Conservation (phyloP, 1,284 basidiomycete species). For the Pseudozyma tsukubaensis region DNA sequence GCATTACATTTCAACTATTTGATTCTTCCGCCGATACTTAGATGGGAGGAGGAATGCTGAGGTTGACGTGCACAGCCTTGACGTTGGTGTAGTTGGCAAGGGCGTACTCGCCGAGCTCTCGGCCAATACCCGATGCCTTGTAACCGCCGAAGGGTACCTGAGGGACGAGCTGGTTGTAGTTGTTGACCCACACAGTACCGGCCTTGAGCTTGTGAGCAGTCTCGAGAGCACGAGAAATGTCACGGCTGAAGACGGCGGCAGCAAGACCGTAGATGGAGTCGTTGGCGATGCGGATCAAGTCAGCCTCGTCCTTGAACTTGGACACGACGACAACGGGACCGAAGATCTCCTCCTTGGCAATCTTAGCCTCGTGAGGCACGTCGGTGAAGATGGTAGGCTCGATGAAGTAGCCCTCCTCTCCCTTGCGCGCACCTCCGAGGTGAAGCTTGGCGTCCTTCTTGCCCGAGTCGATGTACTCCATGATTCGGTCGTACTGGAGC, state of each 20-base stretch:
- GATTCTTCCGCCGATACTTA: slow-evolving; percentile 13
- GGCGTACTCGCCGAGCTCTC: slow-evolving; percentile 66
- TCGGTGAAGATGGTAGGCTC: slow-evolving; percentile 74
- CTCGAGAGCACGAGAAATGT: slow-evolving; percentile 80
- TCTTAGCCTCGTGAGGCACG: slow-evolving; percentile 75
- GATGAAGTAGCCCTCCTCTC: slow-evolving; percentile 74
- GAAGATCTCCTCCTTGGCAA: slow-evolving; percentile 80
- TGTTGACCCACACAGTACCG: slow-evolving; percentile 84
- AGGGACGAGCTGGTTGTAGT: slow-evolving; percentile 54
- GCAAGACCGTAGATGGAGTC: slow-evolving; percentile 87
- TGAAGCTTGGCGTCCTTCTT: slow-evolving; percentile 80
- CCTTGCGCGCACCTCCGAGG: slow-evolving; percentile 77
- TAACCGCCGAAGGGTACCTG: slow-evolving; percentile 56
- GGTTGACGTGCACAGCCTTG: slow-evolving; percentile 85
- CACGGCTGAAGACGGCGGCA: slow-evolving; percentile 84
- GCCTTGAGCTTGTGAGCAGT: slow-evolving; percentile 83
- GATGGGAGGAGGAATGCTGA: slow-evolving; percentile 68
- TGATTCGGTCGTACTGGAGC: slow-evolving; percentile 86
- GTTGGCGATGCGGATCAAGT: slow-evolving; percentile 80
- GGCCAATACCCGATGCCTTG: slow-evolving; percentile 64
- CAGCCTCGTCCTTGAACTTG: slow-evolving; percentile 71
- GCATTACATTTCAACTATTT: background rate
- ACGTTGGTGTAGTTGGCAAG: slow-evolving; percentile 80
- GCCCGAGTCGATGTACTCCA: slow-evolving; percentile 87
- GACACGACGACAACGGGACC: slow-evolving; percentile 77